Percentiles rank a stretch among this genome's conserved stretches.
Conservation (phyloP, 1,284 basidiomycete species). For the Laetiporus sulphureus region DNA sequence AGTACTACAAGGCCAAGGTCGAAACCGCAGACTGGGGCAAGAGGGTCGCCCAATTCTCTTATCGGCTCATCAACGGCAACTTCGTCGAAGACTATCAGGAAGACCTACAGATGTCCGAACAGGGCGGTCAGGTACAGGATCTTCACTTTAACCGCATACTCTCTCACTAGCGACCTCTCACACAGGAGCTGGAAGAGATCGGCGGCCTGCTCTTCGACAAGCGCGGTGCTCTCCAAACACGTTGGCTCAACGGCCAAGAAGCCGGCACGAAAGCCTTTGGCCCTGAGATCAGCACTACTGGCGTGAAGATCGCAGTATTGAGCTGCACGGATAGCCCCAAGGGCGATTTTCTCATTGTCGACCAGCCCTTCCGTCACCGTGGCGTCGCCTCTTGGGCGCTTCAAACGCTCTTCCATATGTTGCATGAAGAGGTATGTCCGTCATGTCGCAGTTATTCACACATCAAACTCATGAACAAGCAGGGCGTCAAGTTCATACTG, state of each 20-base stretch:
- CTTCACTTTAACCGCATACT: too few relatives aligned
- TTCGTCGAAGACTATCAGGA: slow-evolving; percentile 7
- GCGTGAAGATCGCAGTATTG: slow-evolving; percentile 1
- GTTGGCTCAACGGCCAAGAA: not conserved
- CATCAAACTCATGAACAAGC: not conserved
- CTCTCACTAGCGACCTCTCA: not conserved
- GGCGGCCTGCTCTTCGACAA: slow-evolving; percentile 1
- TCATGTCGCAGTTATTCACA: not conserved
- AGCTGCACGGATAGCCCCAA: slow-evolving; percentile 1
- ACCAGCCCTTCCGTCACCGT: not conserved
- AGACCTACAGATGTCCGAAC: slow-evolving; percentile 6
- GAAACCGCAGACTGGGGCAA: not conserved
- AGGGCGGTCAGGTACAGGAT: slow-evolving; percentile 5
- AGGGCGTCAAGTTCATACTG: slow-evolving; percentile 5
- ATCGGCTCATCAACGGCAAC: slow-evolving; percentile 3
- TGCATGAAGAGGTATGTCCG: slow-evolving; percentile 3
- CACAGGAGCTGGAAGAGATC: slow-evolving; percentile 6
- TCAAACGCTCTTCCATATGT: not conserved
- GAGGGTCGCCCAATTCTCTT: slow-evolving; percentile 1
- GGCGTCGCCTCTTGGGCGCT: slow-evolving; percentile 1
- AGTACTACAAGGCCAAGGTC: slow-evolving; percentile 7
- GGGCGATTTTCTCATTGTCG: slow-evolving; percentile 2
- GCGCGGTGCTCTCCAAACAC: not conserved
- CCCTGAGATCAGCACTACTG: slow-evolving; percentile 2
- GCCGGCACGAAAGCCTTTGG: slow-evolving; percentile 4